Conservation (phyloP, 1,284 basidiomycete genomes). For the Irpex sp. region DNA sequence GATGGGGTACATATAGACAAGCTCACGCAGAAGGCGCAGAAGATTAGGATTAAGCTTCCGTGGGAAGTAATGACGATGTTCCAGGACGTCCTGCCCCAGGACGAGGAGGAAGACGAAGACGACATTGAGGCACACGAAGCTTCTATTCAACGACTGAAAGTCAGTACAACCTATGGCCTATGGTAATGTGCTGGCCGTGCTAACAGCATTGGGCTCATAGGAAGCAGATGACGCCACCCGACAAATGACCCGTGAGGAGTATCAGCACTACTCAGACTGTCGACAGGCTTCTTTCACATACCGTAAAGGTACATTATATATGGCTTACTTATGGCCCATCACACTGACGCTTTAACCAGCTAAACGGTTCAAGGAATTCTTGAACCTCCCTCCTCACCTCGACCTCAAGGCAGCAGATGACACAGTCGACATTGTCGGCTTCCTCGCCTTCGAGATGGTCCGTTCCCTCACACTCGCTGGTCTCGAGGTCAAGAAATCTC, state of each 20-base stretch:
- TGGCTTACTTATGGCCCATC: background rate
- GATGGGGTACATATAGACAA: constrained; percentile 55
- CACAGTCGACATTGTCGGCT: constrained; percentile 95
- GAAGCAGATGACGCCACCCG: constrained; percentile 95
- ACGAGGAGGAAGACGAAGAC: constrained; percentile 94
- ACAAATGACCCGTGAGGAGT: constrained; percentile 95
- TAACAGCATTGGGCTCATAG: constrained; percentile 30
- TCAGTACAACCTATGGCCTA: constrained; percentile 24
- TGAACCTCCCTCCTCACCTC: constrained; percentile 86
- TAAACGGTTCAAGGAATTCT: constrained; percentile 94
- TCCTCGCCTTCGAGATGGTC: constrained; percentile 96
- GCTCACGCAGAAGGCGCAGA: constrained; percentile 80
- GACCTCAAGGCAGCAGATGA: constrained; percentile 94
- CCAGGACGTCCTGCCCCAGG: constrained; percentile 83
- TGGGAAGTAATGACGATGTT: constrained; percentile 96
- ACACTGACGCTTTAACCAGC: constrained; percentile 38
- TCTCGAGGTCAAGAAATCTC: constrained; percentile 74
- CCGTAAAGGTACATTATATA: constrained; percentile 68
- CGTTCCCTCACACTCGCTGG: constrained; percentile 87
- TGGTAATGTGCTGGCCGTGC: background rate
- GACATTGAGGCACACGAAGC: constrained; percentile 96
- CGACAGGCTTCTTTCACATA: constrained; percentile 97
- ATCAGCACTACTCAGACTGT: constrained; percentile 97
- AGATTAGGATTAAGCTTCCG: constrained; percentile 92
- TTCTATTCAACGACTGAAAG: constrained; percentile 82